These are phyloP conservation scores for Pulveroboletus frians DNA, from an alignment of 768 basidiomycete species.

Conservation along the genomic window DNA sequence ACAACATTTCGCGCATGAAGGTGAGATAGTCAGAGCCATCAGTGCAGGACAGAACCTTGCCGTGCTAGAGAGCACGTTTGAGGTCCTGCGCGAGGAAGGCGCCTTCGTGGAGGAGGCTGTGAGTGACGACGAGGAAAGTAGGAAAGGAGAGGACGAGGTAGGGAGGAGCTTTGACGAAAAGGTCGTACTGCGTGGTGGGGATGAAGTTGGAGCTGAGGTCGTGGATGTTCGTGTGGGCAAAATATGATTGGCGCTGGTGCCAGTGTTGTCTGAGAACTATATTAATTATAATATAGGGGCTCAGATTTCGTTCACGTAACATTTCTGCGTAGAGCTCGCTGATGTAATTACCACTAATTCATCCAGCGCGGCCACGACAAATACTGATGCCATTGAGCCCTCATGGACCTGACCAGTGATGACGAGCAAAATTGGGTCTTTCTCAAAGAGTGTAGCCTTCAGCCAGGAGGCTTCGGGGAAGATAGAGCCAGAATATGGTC, in stretches of 20 bases:
- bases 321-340: constrained; percentile 3
- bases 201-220: constrained; percentile 7
- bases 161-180: constrained; percentile 42
- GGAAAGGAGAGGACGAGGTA: constrained; percentile 8
- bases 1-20: too few relatives aligned
- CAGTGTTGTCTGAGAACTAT: not conserved
- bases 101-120: constrained; percentile 61
- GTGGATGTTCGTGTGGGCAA: constrained; percentile 17
- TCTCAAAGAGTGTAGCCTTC: constrained; percentile 44
- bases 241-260: constrained; percentile 1
- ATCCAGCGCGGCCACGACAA: not conserved
- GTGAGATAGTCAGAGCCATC: constrained; percentile 78
- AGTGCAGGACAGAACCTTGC: constrained; percentile 76
- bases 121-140: constrained; percentile 38
- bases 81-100: constrained; percentile 55
- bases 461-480: constrained; percentile 59
- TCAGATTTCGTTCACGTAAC: too few relatives aligned
- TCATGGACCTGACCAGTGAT: constrained; percentile 20
- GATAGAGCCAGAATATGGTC: constrained; percentile 56
- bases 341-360: constrained; percentile 16
- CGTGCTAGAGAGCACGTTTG: constrained; percentile 58
- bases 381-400: constrained; percentile 10
- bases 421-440: constrained; percentile 40
- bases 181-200: constrained; percentile 23
- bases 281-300: too few relatives aligned